Evolutionary conservation across 768 basidiomycete species (phyloP).

Genomic region (Dacryopinax spathularia): DNA sequence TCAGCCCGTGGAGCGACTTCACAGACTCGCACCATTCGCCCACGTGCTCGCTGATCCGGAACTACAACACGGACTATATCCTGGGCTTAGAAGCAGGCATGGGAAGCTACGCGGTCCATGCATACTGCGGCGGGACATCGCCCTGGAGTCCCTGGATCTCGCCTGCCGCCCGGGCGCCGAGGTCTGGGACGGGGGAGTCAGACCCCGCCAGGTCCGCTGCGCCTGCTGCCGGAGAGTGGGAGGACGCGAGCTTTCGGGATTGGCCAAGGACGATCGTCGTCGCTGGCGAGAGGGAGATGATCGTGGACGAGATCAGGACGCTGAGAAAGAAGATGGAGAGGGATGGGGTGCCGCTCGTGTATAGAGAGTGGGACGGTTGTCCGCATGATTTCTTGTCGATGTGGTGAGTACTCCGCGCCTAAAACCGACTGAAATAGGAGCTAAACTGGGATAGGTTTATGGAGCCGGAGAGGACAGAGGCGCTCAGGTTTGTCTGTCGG

Average conservation of each 20-base stretch:
- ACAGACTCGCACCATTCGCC: constrained; percentile 27
- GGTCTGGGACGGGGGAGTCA: neutral
- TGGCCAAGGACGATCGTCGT: constrained; percentile 50
- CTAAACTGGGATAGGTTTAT: neutral
- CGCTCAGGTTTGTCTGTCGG: neutral
- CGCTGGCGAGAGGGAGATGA: constrained; percentile 41
- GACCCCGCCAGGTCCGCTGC: neutral
- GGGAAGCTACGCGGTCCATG: constrained; percentile 18
- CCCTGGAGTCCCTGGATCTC: constrained; percentile 45
- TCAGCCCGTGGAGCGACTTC: constrained; percentile 18
- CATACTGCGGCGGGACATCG: constrained; percentile 31
- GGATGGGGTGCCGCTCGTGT: constrained; percentile 20
- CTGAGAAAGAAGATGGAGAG: constrained; percentile 36
- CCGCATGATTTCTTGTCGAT: neutral
- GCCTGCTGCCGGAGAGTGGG: constrained; percentile 16
- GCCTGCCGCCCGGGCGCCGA: constrained; percentile 30
- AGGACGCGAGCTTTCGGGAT: constrained; percentile 33
- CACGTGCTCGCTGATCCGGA: constrained; percentile 28
- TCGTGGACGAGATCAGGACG: constrained; percentile 39
- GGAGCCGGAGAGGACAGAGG: neutral
- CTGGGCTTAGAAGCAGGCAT: constrained; percentile 8
- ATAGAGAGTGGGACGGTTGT: neutral
- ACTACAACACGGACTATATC: constrained; percentile 18
- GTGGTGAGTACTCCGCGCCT: neutral
- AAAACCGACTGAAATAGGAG: neutral